Percentiles rank a stretch among this genome's conserved stretches.
Conservation (phyloP, 2,329 filamentous ascomycete genomes). For the Peltaster fructicola region DNA sequence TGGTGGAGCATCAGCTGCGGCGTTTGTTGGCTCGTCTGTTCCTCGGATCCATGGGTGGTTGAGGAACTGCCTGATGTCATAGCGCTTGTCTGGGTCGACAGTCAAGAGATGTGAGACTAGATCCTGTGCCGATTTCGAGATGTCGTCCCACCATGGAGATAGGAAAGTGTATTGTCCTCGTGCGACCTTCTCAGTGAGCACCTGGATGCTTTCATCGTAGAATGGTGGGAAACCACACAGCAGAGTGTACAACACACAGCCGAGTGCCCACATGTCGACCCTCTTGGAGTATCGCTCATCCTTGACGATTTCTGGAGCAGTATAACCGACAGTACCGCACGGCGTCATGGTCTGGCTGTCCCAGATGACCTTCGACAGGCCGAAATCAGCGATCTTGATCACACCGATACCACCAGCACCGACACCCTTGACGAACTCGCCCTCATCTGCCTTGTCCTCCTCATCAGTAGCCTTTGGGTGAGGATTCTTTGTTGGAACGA, state of each 20-base stretch:
- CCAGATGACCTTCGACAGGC: constrained; percentile 95
- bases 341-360: constrained; percentile 97
- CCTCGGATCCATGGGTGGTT: constrained; percentile 83
- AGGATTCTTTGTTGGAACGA: constrained; percentile 61
- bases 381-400: constrained; percentile 98
- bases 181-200: constrained; percentile 93
- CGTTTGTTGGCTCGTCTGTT: constrained; percentile 47
- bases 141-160: constrained; percentile 98
- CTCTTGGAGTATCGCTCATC: constrained; percentile 98
- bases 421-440: constrained; percentile 67
- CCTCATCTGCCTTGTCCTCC: constrained; percentile 93
- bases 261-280: constrained; percentile 98
- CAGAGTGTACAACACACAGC: constrained; percentile 90
- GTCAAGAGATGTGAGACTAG: constrained; percentile 83
- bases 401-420: constrained; percentile 80
- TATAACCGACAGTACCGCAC: constrained; percentile 97
- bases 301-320: constrained; percentile 95
- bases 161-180: constrained; percentile 94
- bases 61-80: constrained; percentile 82
- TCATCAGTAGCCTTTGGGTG: constrained; percentile 74
- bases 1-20: constrained; percentile 51
- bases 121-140: constrained; percentile 86
- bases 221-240: constrained; percentile 97
- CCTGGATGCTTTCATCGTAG: constrained; percentile 94
- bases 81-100: constrained; percentile 88